Evolutionary conservation across 805 yeast species (phyloP).

Genomic region (Ogataea parapolymorpha): DNA sequence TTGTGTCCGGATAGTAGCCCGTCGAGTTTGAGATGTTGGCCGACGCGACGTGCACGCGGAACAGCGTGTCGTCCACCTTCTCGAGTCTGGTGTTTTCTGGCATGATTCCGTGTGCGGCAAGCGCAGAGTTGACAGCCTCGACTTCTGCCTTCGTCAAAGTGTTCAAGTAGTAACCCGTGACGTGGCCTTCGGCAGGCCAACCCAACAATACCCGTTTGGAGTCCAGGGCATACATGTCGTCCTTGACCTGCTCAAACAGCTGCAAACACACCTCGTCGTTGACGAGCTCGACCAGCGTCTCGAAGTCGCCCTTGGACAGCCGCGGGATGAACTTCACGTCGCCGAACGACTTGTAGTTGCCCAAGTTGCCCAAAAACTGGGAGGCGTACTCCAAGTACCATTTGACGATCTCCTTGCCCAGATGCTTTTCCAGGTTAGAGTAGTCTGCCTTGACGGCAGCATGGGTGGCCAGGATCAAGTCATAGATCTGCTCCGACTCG

Average conservation of each 20-base stretch:
- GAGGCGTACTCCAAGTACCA: constrained; percentile 69
- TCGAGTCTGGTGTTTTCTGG: constrained; percentile 79
- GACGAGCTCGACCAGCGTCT: constrained; percentile 41
- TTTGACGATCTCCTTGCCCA: constrained; percentile 37
- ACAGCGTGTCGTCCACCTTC: constrained; percentile 47
- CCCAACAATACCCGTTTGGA: constrained; percentile 61
- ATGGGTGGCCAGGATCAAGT: constrained; percentile 63
- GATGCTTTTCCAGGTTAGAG: constrained; percentile 31
- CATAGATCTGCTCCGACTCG: constrained; percentile 73
- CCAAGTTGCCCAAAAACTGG: constrained; percentile 70
- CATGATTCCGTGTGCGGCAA: constrained; percentile 60
- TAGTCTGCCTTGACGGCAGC: constrained; percentile 46
- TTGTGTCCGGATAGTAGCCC: constrained; percentile 53
- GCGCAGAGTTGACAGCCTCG: constrained; percentile 60
- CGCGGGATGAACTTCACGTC: constrained; percentile 82
- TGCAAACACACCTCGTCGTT: constrained; percentile 33
- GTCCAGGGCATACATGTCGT: constrained; percentile 48
- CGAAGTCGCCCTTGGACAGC: constrained; percentile 46
- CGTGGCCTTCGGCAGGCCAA: constrained; percentile 73
- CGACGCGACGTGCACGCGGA: constrained; percentile 67
- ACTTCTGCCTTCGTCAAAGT: constrained; percentile 57
- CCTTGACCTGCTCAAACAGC: constrained; percentile 42
- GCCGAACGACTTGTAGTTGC: constrained; percentile 84
- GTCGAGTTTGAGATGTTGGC: constrained; percentile 48
- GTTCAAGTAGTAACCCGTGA: constrained; percentile 67